phyloP scores from a whole-genome alignment of 2,329 filamentous ascomycete genomes.

The Arachnopeziza araneosa region DNA sequence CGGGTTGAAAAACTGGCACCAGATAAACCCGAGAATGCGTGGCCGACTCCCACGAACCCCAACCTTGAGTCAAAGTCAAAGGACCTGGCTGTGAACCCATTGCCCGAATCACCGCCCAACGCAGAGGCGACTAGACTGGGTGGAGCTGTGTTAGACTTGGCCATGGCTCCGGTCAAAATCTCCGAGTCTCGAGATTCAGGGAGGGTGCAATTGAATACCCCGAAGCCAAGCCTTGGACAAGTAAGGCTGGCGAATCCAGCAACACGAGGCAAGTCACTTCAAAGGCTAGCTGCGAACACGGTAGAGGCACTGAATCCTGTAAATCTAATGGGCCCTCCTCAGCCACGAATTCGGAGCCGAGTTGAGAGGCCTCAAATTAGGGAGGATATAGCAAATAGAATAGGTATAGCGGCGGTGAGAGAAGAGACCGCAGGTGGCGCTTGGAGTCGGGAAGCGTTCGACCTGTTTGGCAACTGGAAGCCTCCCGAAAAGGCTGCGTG shows the following conservation, averaged over 20 bases:
- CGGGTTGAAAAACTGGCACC: background rate
- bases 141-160: background rate
- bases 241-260: conserved; percentile 23
- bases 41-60: background rate
- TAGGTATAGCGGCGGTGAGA: background rate
- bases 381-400: background rate
- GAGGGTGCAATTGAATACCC: background rate
- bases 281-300: conserved; percentile 18
- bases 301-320: conserved; percentile 15
- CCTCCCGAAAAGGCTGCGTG: conserved; percentile 6
- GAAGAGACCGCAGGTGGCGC: conserved; percentile 18
- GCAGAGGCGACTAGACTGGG: background rate
- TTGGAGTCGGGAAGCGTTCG: conserved; percentile 33
- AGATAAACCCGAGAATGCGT: background rate
- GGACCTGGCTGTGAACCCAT: background rate
- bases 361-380: background rate
- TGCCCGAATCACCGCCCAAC: background rate
- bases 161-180: background rate
- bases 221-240: background rate
- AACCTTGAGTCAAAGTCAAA: background rate
- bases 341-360: conserved; percentile 8
- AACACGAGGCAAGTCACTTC: conserved; percentile 24
- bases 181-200: background rate
- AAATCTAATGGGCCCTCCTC: conserved; percentile 13
- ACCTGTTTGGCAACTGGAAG: conserved; percentile 30